Percentiles rank a stretch among this genome's conserved stretches.
phyloP scores from a whole-genome alignment of 225 moss, liverwort and hornwort species.

The Thuidium tamariscinum region DNA sequence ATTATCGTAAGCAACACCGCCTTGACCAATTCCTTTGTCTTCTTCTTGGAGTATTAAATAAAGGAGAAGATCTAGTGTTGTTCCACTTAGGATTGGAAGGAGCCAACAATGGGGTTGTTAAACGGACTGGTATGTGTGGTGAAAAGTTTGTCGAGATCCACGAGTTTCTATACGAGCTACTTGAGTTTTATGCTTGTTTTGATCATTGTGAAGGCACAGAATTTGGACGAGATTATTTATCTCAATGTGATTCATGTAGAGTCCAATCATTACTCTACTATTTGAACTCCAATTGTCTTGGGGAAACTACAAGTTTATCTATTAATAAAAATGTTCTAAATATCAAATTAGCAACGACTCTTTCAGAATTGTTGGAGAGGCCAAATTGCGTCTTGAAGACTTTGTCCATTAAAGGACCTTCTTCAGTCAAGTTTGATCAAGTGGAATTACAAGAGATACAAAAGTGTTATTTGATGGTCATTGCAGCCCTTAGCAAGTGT shows the following conservation, averaged over 20 bases:
- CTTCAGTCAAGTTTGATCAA: too few species aligned
- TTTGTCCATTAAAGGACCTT: rapidly evolving
- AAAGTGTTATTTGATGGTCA: too few species aligned
- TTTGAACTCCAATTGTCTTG: background rate
- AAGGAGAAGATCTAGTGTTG: background rate
- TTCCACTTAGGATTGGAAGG: background rate
- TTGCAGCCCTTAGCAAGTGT: background rate
- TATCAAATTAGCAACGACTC: rapidly evolving
- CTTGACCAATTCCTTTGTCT: background rate
- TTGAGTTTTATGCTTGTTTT: background rate
- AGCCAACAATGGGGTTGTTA: background rate
- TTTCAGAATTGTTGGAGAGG: background rate
- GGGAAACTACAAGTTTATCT: rapidly evolving
- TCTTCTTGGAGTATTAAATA: background rate
- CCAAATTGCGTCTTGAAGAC: background rate
- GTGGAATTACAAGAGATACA: too few species aligned
- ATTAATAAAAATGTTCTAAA: background rate
- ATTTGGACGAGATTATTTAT: background rate
- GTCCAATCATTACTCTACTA: too few species aligned
- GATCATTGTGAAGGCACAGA: background rate
- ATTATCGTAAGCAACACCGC: rapidly evolving
- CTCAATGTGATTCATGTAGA: background rate
- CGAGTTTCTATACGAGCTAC: background rate
- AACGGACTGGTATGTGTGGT: background rate
- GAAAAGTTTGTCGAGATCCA: background rate